phyloP scores from a whole-genome alignment of 768 basidiomycete species.

The Amanita jacksonii region DNA sequence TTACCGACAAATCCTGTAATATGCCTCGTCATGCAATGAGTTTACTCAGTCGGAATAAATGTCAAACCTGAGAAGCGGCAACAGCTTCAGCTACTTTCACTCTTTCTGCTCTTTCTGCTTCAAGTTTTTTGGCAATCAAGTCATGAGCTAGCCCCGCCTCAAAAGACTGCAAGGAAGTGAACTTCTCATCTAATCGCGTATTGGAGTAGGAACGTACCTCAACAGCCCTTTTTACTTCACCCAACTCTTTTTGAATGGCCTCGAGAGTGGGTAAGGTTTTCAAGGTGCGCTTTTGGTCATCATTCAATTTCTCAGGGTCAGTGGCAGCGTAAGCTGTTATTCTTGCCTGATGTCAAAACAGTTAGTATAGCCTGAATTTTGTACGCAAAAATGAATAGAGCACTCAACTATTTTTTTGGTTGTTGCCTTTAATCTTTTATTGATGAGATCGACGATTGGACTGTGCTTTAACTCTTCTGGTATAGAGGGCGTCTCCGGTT shows the following conservation, averaged over 20 bases:
- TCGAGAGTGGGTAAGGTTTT: slow-evolving; percentile 70
- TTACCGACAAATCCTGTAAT: slow-evolving; percentile 31
- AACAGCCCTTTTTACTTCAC: slow-evolving; percentile 74
- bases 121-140: slow-evolving; percentile 40
- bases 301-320: slow-evolving; percentile 67
- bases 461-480: slow-evolving; percentile 50
- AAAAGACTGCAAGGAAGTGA: slow-evolving; percentile 34
- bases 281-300: slow-evolving; percentile 73
- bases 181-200: not conserved
- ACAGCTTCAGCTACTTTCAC: slow-evolving; percentile 47
- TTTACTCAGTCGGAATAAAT: not conserved
- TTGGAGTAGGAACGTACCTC: slow-evolving; percentile 43
- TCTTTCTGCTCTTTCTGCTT: slow-evolving; percentile 47
- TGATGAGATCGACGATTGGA: slow-evolving; percentile 69
- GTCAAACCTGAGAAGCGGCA: slow-evolving; percentile 48
- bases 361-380: slow-evolving; percentile 7
- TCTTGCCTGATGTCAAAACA: slow-evolving; percentile 41
- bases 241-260: slow-evolving; percentile 71
- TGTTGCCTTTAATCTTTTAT: slow-evolving; percentile 67
- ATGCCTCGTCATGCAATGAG: not conserved
- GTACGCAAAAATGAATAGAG: slow-evolving; percentile 4
- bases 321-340: slow-evolving; percentile 62
- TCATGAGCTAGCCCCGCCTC: slow-evolving; percentile 58
- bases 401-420: slow-evolving; percentile 75
- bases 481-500: slow-evolving; percentile 23